These are phyloP conservation scores for Onygenales sp. DNA, from an alignment of 2,329 filamentous ascomycete species.

Conservation along the genomic window DNA sequence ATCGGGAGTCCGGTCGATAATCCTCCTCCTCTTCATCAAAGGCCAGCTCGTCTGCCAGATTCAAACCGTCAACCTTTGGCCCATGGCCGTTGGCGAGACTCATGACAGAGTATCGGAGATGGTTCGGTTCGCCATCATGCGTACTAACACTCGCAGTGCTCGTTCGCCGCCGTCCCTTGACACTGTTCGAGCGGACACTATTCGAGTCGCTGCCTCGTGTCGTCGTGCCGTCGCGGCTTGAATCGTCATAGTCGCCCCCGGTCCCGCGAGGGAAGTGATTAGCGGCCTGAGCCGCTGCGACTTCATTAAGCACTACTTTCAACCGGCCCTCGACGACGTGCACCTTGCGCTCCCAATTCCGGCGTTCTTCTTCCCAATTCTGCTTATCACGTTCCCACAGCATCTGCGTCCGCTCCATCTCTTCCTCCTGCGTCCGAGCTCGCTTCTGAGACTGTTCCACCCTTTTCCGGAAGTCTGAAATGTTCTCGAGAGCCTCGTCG, in stretches of 20 bases:
- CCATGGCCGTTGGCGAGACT: constrained; percentile 46
- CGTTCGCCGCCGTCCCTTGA: constrained; percentile 49
- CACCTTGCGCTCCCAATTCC: constrained; percentile 71
- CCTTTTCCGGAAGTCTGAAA: constrained; percentile 63
- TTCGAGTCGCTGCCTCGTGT: constrained; percentile 55
- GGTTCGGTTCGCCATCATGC: constrained; percentile 39
- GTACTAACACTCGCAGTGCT: constrained; percentile 44
- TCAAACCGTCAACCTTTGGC: constrained; percentile 56
- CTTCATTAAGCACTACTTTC: constrained; percentile 75
- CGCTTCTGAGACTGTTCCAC: constrained; percentile 72
- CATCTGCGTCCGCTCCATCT: constrained; percentile 65
- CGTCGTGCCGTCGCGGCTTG: constrained; percentile 48
- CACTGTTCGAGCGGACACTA: constrained; percentile 65
- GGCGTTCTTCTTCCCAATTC: constrained; percentile 72
- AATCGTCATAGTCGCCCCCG: constrained; percentile 54
- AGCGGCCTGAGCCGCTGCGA: constrained; percentile 40
- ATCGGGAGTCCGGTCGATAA: constrained; percentile 49
- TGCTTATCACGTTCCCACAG: constrained; percentile 80
- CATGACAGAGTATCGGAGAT: constrained; percentile 64
- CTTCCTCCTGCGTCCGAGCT: constrained; percentile 69
- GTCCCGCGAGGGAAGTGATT: constrained; percentile 22
- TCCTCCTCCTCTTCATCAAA: constrained; percentile 70
- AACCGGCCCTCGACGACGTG: constrained; percentile 85
- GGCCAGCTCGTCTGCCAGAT: constrained; percentile 81
- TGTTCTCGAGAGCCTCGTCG: constrained; percentile 68